A percentile compares a stretch with the other conserved stretches of the same genome.
phyloP scores from a whole-genome alignment of 192 early-diverging fungal genomes.

The Bifiguratus adelaidae region DNA sequence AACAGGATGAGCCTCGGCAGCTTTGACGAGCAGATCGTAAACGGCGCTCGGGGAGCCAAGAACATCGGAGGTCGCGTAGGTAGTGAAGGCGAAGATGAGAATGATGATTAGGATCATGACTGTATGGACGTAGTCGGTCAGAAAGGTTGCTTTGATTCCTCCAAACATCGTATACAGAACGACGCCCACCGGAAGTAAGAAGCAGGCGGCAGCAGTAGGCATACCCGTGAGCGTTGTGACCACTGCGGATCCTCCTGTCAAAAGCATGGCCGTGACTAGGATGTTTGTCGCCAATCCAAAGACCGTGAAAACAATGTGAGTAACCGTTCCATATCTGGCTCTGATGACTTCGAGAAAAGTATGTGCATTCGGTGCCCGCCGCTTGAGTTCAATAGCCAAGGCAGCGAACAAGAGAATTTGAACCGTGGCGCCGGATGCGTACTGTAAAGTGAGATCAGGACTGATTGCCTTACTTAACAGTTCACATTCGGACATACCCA shows the following conservation, averaged over 20 bases:
- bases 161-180: constrained; percentile 55
- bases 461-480: neutral
- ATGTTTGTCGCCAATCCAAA: constrained; percentile 41
- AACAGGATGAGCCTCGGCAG: constrained; percentile 37
- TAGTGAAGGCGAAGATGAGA: constrained; percentile 53
- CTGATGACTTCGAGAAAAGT: constrained; percentile 63
- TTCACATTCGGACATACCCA: neutral
- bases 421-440: constrained; percentile 56
- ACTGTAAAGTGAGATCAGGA: constrained; percentile 37
- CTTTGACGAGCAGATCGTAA: constrained; percentile 51
- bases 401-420: constrained; percentile 65
- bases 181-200: constrained; percentile 59
- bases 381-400: constrained; percentile 63
- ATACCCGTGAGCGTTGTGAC: constrained; percentile 55
- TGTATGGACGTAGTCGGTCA: constrained; percentile 63
- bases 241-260: constrained; percentile 61
- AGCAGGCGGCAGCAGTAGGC: constrained; percentile 46
- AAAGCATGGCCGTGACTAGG: constrained; percentile 63
- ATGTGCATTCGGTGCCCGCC: constrained; percentile 62
- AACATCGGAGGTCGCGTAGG: constrained; percentile 41
- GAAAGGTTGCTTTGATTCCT: constrained; percentile 64
- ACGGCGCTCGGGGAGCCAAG: constrained; percentile 56
- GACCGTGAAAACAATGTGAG: constrained; percentile 48
- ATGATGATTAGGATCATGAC: constrained; percentile 62
- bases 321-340: constrained; percentile 47